Base-by-base conservation (phyloP, 208 protist genomes). In the Ichthyophonus hoferi region DNA sequence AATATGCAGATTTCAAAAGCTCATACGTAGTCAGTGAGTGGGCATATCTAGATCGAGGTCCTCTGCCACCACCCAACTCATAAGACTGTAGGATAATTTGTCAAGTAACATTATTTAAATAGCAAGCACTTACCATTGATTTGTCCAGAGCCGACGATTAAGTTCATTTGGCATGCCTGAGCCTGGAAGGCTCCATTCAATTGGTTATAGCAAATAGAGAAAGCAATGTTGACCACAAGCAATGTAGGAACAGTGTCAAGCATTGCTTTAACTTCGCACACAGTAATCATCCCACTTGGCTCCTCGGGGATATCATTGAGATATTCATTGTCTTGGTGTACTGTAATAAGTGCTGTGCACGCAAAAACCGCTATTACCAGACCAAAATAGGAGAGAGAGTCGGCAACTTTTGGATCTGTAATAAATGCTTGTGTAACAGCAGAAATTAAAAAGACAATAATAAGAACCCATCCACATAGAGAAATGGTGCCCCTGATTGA, bases 81-180 rank as follows among this genome's bases (percentile, higher is more conserved):
- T n/a, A n/a, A n/a, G n/a, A n/a, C n/a, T n/a, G n/a, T n/a, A n/a
- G n/a, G n/a, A n/a, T n/a, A n/a, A n/a, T n/a, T n/a, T n/a, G n/a
- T n/a, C n/a, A n/a, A n/a, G n/a, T n/a, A n/a, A n/a, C n/a, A n/a
- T n/a, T n/a, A n/a, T n/a, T n/a, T n/a, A n/a, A n/a, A n/a, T n/a
- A n/a, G n/a, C n/a, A 67, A 86, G 82, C 43, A 86, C 17, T 37
- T 31, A 38, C 82, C 84, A 34, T 87, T 87, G 39, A 87, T 87
- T 42, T 87, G 84, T 2, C 40, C 2, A 41, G 31, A 40, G 17
- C 84, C 84, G 17, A 87, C 58, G 1, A 35, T n/a, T 12, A 87
- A 40, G 39, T 87, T 1, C 34, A 39, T 79, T 81, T 87, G 84
- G 39, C 84, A 87, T 41, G 84, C 43, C 79, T 87, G 84, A 33